These are phyloP conservation scores for Tricholoma terreum DNA, from an alignment of 768 basidiomycete genomes.

Conservation along the genomic window DNA sequence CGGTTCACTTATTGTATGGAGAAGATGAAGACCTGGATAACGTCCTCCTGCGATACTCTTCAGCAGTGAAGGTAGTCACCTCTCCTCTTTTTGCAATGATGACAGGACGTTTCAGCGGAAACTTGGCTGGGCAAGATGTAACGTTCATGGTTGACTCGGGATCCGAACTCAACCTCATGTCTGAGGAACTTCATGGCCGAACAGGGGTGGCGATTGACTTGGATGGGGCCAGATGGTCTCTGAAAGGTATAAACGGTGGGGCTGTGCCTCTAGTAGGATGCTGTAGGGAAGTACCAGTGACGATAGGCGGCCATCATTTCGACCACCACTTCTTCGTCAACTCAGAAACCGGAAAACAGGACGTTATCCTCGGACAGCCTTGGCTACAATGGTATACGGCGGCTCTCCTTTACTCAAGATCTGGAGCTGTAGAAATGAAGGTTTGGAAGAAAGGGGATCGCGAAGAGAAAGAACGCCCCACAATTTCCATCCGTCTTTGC, in stretches of 20 bases:
- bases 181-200: neutral
- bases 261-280: constrained; percentile 15
- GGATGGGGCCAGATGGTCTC: constrained; percentile 22
- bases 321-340: constrained; percentile 26
- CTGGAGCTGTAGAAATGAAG: constrained; percentile 11
- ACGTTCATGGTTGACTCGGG: constrained; percentile 21
- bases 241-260: constrained; percentile 22
- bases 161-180: constrained; percentile 22
- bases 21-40: neutral
- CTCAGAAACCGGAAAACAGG: neutral
- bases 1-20: neutral
- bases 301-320: constrained; percentile 17
- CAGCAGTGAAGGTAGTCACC: constrained; percentile 1
- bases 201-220: constrained; percentile 11
- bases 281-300: constrained; percentile 12
- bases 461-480: neutral
- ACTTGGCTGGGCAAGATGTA: constrained; percentile 6
- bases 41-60: neutral
- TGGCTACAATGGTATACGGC: constrained; percentile 22
- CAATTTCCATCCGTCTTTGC: constrained; percentile 8
- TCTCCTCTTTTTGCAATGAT: constrained; percentile 12
- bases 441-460: constrained; percentile 18
- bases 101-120: constrained; percentile 8
- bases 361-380: constrained; percentile 23
- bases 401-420: constrained; percentile 5